These are phyloP conservation scores for Xeromyces bisporus DNA, from an alignment of 495 filamentous ascomycete genomes.

Conservation along the genomic window DNA sequence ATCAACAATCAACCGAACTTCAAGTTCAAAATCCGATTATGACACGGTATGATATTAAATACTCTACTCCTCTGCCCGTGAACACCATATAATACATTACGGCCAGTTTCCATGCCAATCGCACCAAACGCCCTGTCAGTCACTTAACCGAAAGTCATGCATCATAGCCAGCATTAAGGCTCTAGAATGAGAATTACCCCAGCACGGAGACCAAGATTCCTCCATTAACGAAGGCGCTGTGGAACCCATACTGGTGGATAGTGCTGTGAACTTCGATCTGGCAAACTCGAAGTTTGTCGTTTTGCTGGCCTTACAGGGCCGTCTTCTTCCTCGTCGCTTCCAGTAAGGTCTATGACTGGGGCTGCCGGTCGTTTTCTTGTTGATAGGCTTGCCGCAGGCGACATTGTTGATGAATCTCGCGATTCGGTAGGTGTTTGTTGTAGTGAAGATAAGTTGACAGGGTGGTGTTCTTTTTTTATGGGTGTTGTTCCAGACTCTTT, in stretches of 20 bases:
- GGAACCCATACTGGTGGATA: constrained; percentile 11
- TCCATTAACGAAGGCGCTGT: constrained; percentile 10
- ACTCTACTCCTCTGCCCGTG: no score
- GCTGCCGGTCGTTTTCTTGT: constrained; percentile 44
- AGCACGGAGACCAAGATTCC: constrained; percentile 8
- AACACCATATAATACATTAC: neutral
- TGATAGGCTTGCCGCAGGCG: constrained; percentile 23
- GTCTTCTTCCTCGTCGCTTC: constrained; percentile 58
- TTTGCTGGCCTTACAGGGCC: constrained; percentile 39
- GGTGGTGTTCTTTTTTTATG: constrained; percentile 30
- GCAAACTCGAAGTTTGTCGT: constrained; percentile 14
- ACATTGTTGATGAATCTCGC: constrained; percentile 34
- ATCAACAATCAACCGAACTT: no score
- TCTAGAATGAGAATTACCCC: constrained; percentile 4
- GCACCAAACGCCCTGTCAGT: constrained; percentile 9
- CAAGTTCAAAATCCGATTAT: no score
- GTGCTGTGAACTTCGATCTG: constrained; percentile 7
- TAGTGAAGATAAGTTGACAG: constrained; percentile 16
- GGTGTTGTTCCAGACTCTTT: constrained; percentile 31
- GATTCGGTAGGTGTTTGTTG: constrained; percentile 38
- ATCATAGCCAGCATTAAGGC: constrained; percentile 4
- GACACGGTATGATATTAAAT: no score
- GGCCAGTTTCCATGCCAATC: neutral
- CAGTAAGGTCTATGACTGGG: constrained; percentile 64
- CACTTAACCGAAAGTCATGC: constrained; percentile 3